Percentiles rank a stretch among this genome's conserved stretches.
These are phyloP conservation scores for Curvularia verruculosa DNA, from an alignment of 2,329 filamentous ascomycete genomes.

Conservation along the genomic window DNA sequence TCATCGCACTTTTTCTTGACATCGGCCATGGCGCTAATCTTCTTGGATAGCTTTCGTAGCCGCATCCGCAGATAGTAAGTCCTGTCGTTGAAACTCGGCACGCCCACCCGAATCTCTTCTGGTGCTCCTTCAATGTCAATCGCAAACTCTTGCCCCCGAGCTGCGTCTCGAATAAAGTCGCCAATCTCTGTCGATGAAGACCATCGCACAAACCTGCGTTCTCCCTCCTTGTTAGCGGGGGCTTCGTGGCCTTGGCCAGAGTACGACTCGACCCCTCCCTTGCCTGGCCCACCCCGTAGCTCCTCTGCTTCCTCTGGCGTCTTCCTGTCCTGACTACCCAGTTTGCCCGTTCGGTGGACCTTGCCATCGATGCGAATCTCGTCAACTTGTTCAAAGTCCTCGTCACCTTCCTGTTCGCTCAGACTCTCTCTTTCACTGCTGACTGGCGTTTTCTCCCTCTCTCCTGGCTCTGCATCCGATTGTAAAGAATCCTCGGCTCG, in stretches of 20 bases:
- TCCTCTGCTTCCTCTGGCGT: conserved; percentile 39
- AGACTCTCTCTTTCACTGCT: conserved; percentile 34
- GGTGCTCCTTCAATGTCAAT: conserved; percentile 77
- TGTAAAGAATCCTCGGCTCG: conserved; percentile 76
- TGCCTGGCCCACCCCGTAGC: conserved; percentile 56
- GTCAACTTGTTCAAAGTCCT: conserved; percentile 55
- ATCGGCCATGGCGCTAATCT: conserved; percentile 71
- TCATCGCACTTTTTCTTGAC: conserved; percentile 83
- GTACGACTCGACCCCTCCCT: conserved; percentile 71
- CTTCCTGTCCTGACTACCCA: conserved; percentile 34
- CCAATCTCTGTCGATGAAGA: conserved; percentile 87
- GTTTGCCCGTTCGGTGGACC: conserved; percentile 53
- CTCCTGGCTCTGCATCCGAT: conserved; percentile 54
- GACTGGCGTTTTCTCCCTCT: conserved; percentile 35
- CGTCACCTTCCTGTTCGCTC: conserved; percentile 40
- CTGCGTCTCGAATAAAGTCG: conserved; percentile 91
- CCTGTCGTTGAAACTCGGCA: conserved; percentile 88
- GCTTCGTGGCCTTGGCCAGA: conserved; percentile 71
- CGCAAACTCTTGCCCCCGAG: conserved; percentile 81
- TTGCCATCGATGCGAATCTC: conserved; percentile 60
- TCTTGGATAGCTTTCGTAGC: conserved; percentile 71
- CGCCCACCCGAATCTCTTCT: conserved; percentile 74
- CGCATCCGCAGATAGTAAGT: conserved; percentile 85
- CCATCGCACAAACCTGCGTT: conserved; percentile 81
- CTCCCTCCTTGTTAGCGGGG: conserved; percentile 47